These are phyloP conservation scores for Xylaria scruposa DNA, from an alignment of 495 filamentous ascomycete species.

Conservation along the genomic window DNA sequence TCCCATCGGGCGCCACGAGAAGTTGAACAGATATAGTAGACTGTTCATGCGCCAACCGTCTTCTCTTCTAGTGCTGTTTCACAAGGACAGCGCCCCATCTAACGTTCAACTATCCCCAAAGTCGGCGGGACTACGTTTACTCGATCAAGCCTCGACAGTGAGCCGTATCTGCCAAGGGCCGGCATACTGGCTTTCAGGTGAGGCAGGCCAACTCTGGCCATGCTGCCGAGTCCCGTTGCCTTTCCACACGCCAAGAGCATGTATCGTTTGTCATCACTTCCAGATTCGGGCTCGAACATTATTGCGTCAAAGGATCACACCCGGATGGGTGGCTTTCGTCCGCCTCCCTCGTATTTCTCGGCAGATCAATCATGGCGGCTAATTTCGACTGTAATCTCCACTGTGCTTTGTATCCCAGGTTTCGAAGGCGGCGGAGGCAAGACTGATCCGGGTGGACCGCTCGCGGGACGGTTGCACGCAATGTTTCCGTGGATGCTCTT, in stretches of 20 bases:
- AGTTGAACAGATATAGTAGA: not conserved
- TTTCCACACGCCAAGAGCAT: not conserved
- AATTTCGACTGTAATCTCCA: not conserved
- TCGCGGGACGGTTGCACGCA: not conserved
- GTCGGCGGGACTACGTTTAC: constrained; percentile 22
- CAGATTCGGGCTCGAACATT: not conserved
- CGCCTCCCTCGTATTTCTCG: not conserved
- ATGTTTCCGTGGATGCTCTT: not conserved
- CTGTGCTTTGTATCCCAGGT: not conserved
- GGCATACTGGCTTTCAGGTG: constrained; percentile 27
- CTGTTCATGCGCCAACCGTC: not conserved
- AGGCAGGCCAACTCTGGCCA: not conserved
- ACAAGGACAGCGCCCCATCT: not conserved
- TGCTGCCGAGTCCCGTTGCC: not conserved
- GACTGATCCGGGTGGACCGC: constrained; percentile 30
- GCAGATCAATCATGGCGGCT: not conserved
- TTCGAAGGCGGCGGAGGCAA: constrained; percentile 26
- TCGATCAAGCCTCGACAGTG: constrained; percentile 9
- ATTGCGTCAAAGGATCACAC: constrained; percentile 26
- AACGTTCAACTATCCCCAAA: constrained; percentile 1
- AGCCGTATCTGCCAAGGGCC: constrained; percentile 18
- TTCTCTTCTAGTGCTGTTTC: not conserved
- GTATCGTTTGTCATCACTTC: not conserved
- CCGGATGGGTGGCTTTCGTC: not conserved
- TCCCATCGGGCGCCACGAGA: too few species aligned